These are phyloP conservation scores for Trametes cubensis DNA, from an alignment of 768 basidiomycete species.

Conservation along the genomic window DNA sequence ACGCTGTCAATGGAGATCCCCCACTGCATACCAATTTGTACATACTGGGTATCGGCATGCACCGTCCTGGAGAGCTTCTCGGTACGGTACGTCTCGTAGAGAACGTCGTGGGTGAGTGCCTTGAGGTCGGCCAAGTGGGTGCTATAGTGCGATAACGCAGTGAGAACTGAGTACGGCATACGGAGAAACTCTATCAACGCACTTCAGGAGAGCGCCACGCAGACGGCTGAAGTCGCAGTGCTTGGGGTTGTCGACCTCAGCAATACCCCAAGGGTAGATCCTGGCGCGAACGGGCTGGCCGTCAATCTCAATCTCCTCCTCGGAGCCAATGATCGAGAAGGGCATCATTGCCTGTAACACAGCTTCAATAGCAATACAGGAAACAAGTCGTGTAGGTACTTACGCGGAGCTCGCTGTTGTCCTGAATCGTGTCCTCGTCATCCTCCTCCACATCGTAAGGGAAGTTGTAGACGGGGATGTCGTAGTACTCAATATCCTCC, in stretches of 20 bases:
- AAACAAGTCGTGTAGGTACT: constrained; percentile 28
- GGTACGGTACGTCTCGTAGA: constrained; percentile 97
- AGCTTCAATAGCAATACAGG: constrained; percentile 14
- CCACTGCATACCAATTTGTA: constrained; percentile 14
- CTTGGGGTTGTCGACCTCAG: constrained; percentile 98
- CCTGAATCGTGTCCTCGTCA: constrained; percentile 97
- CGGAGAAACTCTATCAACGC: constrained; percentile 29
- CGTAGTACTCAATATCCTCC: constrained; percentile 99
- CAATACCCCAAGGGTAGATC: constrained; percentile 98
- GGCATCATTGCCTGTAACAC: constrained; percentile 77
- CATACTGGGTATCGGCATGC: constrained; percentile 71
- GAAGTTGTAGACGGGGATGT: constrained; percentile 99
- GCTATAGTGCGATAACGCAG: constrained; percentile 42
- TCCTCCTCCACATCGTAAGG: constrained; percentile 99
- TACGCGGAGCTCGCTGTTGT: constrained; percentile 94
- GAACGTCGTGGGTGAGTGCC: constrained; percentile 87
- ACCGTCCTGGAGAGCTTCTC: constrained; percentile 95
- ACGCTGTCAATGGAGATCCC: constrained; percentile 29
- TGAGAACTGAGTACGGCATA: constrained; percentile 4
- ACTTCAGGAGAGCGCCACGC: constrained; percentile 90
- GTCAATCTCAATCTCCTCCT: constrained; percentile 93
- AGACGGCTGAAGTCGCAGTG: constrained; percentile 98
- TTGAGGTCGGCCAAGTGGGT: constrained; percentile 96
- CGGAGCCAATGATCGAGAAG: constrained; percentile 96
- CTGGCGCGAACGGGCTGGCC: constrained; percentile 91